Evolutionary conservation across 148 eudicot species (phyloP).

Genomic region (Diospyros kaki): DNA sequence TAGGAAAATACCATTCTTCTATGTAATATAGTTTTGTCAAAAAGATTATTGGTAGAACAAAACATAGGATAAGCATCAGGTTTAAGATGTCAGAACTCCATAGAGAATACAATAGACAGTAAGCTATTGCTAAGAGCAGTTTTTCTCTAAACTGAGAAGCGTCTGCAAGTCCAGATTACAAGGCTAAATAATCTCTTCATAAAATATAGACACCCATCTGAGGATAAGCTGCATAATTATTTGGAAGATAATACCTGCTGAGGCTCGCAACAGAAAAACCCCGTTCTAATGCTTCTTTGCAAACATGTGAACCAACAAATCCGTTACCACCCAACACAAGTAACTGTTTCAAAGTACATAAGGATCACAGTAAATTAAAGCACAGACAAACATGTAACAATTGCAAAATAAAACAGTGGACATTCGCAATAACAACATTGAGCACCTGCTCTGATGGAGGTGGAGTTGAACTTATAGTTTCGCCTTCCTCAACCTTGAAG

Average conservation of each 20-base stretch:
- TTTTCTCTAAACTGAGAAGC: background rate
- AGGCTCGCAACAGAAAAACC: constrained; percentile 73
- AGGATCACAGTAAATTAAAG: background rate
- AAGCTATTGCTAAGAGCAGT: background rate
- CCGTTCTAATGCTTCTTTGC: constrained; percentile 63
- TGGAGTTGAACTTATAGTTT: constrained; percentile 57
- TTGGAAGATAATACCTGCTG: constrained; percentile 52
- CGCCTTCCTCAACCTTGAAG: constrained; percentile 63
- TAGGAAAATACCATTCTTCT: background rate
- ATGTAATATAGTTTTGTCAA: background rate
- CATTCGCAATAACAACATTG: background rate
- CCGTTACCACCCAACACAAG: constrained; percentile 88
- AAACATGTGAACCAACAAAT: constrained; percentile 79
- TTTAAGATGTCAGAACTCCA: constrained; percentile 3
- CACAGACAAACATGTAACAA: background rate
- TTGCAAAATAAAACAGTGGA: background rate
- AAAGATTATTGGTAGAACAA: background rate
- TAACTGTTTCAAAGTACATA: constrained; percentile 36
- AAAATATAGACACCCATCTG: background rate
- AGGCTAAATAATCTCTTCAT: background rate
- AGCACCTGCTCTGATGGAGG: constrained; percentile 66
- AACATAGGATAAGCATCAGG: background rate
- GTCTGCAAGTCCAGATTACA: background rate
- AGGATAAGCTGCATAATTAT: background rate
- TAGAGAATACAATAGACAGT: background rate